Percentiles rank a stretch among this genome's conserved stretches.
These are phyloP conservation scores for Fusarium sp. DNA, from an alignment of 2,329 filamentous ascomycete species.

Conservation along the genomic window DNA sequence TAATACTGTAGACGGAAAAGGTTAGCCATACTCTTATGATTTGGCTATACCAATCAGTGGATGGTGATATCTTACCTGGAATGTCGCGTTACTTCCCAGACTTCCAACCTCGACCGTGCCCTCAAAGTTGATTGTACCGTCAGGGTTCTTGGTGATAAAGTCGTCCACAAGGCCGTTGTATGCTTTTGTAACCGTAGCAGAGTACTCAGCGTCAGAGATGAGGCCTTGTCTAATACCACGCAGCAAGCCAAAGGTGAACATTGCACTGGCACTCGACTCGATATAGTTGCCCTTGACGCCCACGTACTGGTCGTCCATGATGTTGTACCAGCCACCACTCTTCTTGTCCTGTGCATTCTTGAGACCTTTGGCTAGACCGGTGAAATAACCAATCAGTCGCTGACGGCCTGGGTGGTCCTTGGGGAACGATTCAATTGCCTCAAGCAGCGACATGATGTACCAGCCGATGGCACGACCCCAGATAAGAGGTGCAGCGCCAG, in stretches of 20 bases:
- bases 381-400: conserved; percentile 53
- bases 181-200: conserved; percentile 28
- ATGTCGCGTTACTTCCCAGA: conserved; percentile 60
- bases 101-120: conserved; percentile 64
- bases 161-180: conserved; percentile 52
- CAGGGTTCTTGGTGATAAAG: conserved; percentile 58
- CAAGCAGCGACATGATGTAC: conserved; percentile 63
- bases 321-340: conserved; percentile 68
- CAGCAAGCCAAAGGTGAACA: conserved; percentile 65
- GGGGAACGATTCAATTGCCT: conserved; percentile 59
- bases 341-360: conserved; percentile 55
- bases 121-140: conserved; percentile 61
- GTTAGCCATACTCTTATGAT: not conserved
- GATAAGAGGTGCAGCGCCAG: conserved; percentile 62
- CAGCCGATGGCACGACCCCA: conserved; percentile 65
- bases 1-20: conserved; percentile 37
- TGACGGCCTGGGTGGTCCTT: conserved; percentile 49
- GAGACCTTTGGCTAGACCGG: conserved; percentile 54
- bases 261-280: conserved; percentile 67
- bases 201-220: conserved; percentile 32
- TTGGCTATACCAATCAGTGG: not conserved
- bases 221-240: conserved; percentile 51
- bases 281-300: conserved; percentile 66
- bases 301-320: conserved; percentile 62
- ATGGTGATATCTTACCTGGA: conserved; percentile 53